Evolutionary conservation across 108 stramenopile genomes (phyloP), one percentile per base, ranked within the genome.

Genomic region (Conticribra weissflogii): DNA sequence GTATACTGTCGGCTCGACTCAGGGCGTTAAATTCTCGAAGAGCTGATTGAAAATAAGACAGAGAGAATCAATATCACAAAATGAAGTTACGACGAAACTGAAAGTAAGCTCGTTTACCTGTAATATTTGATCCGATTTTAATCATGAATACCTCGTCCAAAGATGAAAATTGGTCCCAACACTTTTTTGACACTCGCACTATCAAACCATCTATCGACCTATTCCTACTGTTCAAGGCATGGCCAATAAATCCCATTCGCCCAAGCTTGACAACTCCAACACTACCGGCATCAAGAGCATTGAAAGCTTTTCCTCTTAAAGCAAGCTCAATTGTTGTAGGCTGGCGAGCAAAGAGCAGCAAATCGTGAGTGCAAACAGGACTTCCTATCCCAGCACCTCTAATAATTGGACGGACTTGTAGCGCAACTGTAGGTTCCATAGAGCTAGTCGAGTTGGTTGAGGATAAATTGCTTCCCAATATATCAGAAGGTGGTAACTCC

Each of bases 21-120:
- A 83, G 54, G 14, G 82, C 82, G 59, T 70, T 75, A 52, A 74
- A 83, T 47, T 83, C 82, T 44, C 82, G 66, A n/a, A 79, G 48
- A 47, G 82, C 82, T 79, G 19, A 49, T 8, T 9, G 41, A 17
- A 17, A 7, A 50, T 16, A 18, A 31, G 16, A 55, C 51, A 54
- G n/a, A 53, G 41, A 12, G 18, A 33, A 18, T n/a, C 22, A 19
- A 4, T 19, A 9, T 1, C 3, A 51, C 22, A 9, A 21, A 32
- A 41, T 41, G 36, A 12, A 49, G 52, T 2, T n/a, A 16, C n/a
- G 23, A 63, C 2, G 45, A 49, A 72, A 12, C 9, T 25, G 27
- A 3, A 69, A 28, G 15, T 25, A 31, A 54, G 14, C 21, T 66
- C 32, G 17, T 75, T 76, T 46, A 81, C 81, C 74, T 51, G 83